phyloP scores from a whole-genome alignment of 208 protist genomes.

The Leishmania martiniquensis region DNA sequence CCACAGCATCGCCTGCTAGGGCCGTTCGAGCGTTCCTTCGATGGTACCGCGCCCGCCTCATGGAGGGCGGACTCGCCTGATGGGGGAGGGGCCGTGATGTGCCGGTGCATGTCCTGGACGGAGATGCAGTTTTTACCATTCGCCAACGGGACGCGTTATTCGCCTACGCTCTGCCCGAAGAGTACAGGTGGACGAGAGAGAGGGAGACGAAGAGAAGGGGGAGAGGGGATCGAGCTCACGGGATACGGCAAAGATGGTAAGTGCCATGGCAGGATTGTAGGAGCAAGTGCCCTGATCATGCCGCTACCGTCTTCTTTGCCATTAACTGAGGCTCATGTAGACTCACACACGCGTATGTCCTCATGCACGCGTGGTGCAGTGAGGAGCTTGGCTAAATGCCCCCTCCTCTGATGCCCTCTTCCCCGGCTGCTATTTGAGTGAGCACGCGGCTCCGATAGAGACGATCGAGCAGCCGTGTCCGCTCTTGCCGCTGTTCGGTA shows the following conservation, averaged over 20 bases:
- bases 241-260: background rate
- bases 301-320: background rate
- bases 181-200: background rate
- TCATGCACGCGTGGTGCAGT: background rate
- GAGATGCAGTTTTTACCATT: background rate
- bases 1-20: background rate
- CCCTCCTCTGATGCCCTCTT: background rate
- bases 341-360: background rate
- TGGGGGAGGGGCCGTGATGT: background rate
- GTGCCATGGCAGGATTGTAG: background rate
- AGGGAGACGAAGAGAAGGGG: background rate
- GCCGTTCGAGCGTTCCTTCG: background rate
- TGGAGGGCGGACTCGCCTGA: background rate
- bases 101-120: background rate
- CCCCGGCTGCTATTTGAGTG: conserved; percentile 2
- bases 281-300: background rate
- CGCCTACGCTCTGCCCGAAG: too few relatives aligned
- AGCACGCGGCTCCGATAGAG: conserved; percentile 16
- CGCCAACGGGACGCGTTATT: background rate
- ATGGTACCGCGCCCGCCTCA: background rate
- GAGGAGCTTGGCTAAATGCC: background rate
- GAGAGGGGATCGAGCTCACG: background rate
- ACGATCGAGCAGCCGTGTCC: conserved; percentile 16
- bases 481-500: conserved; percentile 15
- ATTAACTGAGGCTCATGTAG: background rate